phyloP scores from a whole-genome alignment of 2,329 filamentous ascomycete genomes.

The Pseudogymnoascus sp. region DNA sequence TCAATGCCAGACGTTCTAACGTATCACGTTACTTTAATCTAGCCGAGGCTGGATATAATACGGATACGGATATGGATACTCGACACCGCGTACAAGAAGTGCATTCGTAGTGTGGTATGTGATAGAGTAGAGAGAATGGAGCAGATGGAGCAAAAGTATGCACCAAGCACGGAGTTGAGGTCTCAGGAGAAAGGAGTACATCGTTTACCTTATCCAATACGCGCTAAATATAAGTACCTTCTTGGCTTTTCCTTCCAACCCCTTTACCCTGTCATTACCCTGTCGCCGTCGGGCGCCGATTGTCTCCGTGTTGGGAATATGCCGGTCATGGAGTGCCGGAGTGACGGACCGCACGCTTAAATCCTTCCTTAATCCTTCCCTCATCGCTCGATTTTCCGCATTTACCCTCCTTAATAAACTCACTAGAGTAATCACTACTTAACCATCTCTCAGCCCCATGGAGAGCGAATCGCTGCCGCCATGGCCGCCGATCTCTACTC shows the following conservation, averaged over 20 bases:
- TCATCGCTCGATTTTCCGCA: background rate
- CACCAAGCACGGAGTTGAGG: background rate
- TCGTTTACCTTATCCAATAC: background rate
- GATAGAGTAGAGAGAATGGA: background rate
- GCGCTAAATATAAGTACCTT: background rate
- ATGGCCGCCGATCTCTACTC: slow-evolving; percentile 2
- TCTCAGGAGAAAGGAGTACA: background rate
- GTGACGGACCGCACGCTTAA: slow-evolving; percentile 10
- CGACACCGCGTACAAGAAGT: background rate
- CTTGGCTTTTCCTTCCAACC: background rate
- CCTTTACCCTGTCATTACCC: background rate
- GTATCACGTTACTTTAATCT: background rate
- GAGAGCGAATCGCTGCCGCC: slow-evolving; percentile 8
- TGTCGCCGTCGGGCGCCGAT: background rate
- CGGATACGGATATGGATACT: background rate
- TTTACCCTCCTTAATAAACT: slow-evolving; percentile 1
- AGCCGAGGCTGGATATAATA: background rate
- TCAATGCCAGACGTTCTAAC: background rate
- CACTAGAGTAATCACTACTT: background rate
- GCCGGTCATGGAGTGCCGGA: slow-evolving; percentile 5
- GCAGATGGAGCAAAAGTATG: background rate
- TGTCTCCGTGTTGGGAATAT: background rate
- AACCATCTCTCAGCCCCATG: background rate
- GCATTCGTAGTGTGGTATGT: background rate
- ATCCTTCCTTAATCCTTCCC: background rate